Base-by-base conservation (phyloP, 129 eudicot species). In the Oenanthe sinensis region DNA sequence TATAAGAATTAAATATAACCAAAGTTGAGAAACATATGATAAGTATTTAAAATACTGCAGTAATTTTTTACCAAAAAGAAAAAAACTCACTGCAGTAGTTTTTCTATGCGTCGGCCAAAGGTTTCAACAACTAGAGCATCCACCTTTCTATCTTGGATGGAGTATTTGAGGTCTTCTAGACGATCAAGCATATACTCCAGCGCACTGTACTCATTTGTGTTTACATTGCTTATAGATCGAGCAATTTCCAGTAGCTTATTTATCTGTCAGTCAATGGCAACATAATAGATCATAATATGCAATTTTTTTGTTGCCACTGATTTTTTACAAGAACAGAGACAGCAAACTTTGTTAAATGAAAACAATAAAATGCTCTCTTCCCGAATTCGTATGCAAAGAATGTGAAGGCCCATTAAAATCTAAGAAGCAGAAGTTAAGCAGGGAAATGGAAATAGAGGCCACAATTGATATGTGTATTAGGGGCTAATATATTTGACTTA, bases 91-190 rank as follows among this genome's bases (percentile, higher is more conserved):
- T 96, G 99, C 85, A 96, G 78, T 81, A 96, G 84, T 84, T 90
- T 96, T 87, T 96, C 99, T 81, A 90, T 96, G 75, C 99, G 97
- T 83, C 95, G 89, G 75, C 99, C 99, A 77, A 96, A 96, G 48
- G 99, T 96, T 79, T 96, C 99, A 40, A 96, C 97, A 81, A 92
- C 91, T 78, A 96, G 99, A 22, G 97, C 99, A 86, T 96, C 99
- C 84, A 92, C 97, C 87, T 92, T 96, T 86, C 99, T 86, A 48
- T 92, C 97, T 55, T 96, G 90, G 49, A 96, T 92, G 74, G 92
- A 89, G 79, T 92, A 90, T 79, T 96, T 92, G 74, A 96, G 92
- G 81, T 96, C 99, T 26, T 92, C 91, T 71, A 96, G 84, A 47
- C 85, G 85, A 65, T 89, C 95, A 79, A 89, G 85, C 92, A 96